Conservation (phyloP, 1,139 yeast species). For the Meyerozyma elateridarum region DNA sequence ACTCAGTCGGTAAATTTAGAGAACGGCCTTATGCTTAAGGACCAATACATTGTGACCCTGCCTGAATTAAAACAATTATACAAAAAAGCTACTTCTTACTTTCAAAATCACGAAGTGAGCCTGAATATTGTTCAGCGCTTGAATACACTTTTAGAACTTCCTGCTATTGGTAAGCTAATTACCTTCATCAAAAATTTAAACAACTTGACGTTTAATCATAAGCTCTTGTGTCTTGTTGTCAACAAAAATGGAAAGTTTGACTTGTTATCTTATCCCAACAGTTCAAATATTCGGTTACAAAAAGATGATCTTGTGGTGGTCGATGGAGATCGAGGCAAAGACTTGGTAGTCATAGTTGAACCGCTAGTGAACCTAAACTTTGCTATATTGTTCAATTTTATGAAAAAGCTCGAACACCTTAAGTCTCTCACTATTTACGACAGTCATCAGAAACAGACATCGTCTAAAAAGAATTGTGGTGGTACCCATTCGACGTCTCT, state of each 20-base stretch:
- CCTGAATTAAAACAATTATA: constrained; percentile 43
- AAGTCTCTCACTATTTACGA: constrained; percentile 59
- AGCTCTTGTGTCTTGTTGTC: constrained; percentile 42
- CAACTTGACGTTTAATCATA: constrained; percentile 40
- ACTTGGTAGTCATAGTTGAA: constrained; percentile 45
- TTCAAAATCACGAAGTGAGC: constrained; percentile 34
- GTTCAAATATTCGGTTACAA: constrained; percentile 48
- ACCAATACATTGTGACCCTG: constrained; percentile 50
- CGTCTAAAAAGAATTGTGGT: constrained; percentile 20
- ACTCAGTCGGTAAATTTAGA: constrained; percentile 37
- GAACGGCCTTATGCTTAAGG: constrained; percentile 51
- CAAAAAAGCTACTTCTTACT: constrained; percentile 42
- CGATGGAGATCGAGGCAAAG: constrained; percentile 50
- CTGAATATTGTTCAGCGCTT: constrained; percentile 33
- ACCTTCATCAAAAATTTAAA: constrained; percentile 41
- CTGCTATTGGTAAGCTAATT: constrained; percentile 30
- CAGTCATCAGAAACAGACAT: constrained; percentile 12
- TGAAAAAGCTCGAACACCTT: constrained; percentile 72
- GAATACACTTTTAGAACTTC: constrained; percentile 24
- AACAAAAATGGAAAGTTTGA: constrained; percentile 58
- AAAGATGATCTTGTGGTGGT: constrained; percentile 43
- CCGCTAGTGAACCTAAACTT: constrained; percentile 40
- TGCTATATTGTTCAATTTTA: constrained; percentile 75
- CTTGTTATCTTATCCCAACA: constrained; percentile 39
- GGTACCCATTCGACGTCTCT: constrained; percentile 37